These are phyloP conservation scores for Pythium diclinum DNA, from an alignment of 352 stramenopile genomes.

Conservation along the genomic window DNA sequence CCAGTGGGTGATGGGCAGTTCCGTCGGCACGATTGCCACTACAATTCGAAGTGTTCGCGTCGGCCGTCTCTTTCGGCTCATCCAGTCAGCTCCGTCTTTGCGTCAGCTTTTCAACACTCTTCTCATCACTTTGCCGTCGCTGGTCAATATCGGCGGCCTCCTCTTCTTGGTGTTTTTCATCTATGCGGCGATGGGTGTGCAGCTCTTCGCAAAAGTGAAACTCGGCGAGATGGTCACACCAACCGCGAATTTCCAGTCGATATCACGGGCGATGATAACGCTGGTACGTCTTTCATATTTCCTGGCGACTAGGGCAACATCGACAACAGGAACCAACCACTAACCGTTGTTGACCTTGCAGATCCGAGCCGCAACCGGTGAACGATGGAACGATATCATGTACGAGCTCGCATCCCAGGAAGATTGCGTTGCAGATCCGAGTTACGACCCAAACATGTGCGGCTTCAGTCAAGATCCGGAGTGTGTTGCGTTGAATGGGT, in stretches of 20 bases:
- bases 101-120: conserved; percentile 88
- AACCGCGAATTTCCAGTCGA: conserved; percentile 84
- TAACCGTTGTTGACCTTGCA: conserved; percentile 28
- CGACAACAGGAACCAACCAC: no score
- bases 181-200: conserved; percentile 85
- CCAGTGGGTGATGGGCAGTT: conserved; percentile 38
- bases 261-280: conserved; percentile 63
- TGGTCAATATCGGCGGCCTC: conserved; percentile 83
- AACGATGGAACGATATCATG: conserved; percentile 92
- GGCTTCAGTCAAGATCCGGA: conserved; percentile 39
- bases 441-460: conserved; percentile 53
- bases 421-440: conserved; percentile 38
- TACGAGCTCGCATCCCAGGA: conserved; percentile 67
- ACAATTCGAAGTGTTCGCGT: conserved; percentile 84
- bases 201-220: conserved; percentile 87
- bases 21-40: conserved; percentile 49
- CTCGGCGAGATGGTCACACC: conserved; percentile 63
- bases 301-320: background rate
- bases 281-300: conserved; percentile 30
- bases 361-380: conserved; percentile 86
- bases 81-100: conserved; percentile 71
- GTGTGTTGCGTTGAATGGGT: conserved; percentile 62
- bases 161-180: conserved; percentile 91
- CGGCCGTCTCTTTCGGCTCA: conserved; percentile 63
- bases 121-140: conserved; percentile 73